Percentiles rank a stretch among this genome's conserved stretches.
Conservation (phyloP, 75 land plant species). For the Cupressus sempervirens region DNA sequence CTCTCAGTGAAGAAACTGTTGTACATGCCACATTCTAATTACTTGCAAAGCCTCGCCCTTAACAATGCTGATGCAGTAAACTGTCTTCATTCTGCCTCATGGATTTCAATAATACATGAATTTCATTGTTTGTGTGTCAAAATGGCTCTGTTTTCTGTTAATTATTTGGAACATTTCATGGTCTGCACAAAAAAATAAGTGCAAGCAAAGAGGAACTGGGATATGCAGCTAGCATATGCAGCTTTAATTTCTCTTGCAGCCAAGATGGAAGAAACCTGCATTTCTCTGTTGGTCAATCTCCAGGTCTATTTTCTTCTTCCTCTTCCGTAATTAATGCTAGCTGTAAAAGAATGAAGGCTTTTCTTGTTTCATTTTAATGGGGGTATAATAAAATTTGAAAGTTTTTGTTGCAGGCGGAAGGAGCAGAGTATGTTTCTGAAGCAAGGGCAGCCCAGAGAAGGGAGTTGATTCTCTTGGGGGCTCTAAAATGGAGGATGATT, state of each 20-base stretch:
- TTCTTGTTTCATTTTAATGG: not conserved
- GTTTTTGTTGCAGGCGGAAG: constrained; percentile 11
- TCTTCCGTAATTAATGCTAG: too few species aligned
- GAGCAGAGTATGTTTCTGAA: constrained; percentile 42
- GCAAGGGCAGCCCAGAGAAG: constrained; percentile 53
- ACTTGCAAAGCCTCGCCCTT: not conserved
- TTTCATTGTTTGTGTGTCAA: not conserved
- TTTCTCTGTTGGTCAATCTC: too few species aligned
- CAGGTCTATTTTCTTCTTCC: too few species aligned
- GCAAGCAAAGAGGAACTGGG: constrained; percentile 29
- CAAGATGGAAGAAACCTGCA: constrained; percentile 43
- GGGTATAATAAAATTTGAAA: not conserved
- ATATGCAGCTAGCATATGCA: constrained; percentile 29
- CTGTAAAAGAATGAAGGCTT: too few species aligned
- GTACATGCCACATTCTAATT: not conserved
- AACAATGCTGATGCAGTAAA: not conserved
- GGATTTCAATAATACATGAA: not conserved
- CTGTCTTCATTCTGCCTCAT: not conserved
- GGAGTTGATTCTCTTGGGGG: constrained; percentile 54
- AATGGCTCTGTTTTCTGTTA: not conserved
- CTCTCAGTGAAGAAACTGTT: not conserved
- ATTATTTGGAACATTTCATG: not conserved
- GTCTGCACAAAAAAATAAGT: not conserved
- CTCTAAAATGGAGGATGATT: constrained; percentile 61
- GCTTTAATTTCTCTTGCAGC: constrained; percentile 57